Evolutionary conservation across 192 early-diverging fungal genomes (phyloP).

Genomic region (Mortierella hygrophila): DNA sequence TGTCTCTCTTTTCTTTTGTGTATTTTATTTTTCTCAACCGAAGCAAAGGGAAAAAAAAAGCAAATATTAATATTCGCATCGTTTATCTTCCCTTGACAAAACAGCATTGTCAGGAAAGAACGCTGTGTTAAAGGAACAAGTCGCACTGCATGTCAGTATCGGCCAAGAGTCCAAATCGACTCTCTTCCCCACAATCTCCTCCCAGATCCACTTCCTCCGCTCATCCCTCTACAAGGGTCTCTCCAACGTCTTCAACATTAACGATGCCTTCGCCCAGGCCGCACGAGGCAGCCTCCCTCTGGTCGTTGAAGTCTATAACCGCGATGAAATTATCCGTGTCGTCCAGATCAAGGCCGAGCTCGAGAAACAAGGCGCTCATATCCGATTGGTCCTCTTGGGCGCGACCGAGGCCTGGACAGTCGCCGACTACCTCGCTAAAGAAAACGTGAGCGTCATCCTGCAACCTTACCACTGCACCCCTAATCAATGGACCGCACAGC

Average conservation of each 20-base stretch:
- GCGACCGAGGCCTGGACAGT: constrained; percentile 74
- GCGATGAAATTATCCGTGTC: constrained; percentile 72
- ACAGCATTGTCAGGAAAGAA: constrained; percentile 25
- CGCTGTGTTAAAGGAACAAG: constrained; percentile 56
- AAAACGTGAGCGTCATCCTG: constrained; percentile 70
- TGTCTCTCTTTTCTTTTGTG: not conserved
- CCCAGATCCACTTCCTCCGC: constrained; percentile 61
- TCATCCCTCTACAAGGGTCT: constrained; percentile 37
- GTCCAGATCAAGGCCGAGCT: constrained; percentile 65
- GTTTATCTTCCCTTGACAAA: not conserved
- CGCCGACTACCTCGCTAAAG: constrained; percentile 63
- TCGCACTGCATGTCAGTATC: constrained; percentile 70
- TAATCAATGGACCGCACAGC: constrained; percentile 61
- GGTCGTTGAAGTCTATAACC: constrained; percentile 55
- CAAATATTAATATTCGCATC: not conserved
- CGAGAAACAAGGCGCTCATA: constrained; percentile 31
- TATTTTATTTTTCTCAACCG: not conserved
- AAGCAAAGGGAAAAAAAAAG: not conserved
- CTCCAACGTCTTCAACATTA: constrained; percentile 16
- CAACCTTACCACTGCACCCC: constrained; percentile 73
- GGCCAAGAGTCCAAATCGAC: constrained; percentile 54
- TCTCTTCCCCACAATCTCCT: constrained; percentile 60
- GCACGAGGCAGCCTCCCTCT: constrained; percentile 60
- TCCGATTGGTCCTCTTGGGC: constrained; percentile 67
- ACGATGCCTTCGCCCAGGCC: constrained; percentile 35